These are phyloP conservation scores for Boletus mariae DNA, from an alignment of 1,284 basidiomycete species.

Conservation along the genomic window DNA sequence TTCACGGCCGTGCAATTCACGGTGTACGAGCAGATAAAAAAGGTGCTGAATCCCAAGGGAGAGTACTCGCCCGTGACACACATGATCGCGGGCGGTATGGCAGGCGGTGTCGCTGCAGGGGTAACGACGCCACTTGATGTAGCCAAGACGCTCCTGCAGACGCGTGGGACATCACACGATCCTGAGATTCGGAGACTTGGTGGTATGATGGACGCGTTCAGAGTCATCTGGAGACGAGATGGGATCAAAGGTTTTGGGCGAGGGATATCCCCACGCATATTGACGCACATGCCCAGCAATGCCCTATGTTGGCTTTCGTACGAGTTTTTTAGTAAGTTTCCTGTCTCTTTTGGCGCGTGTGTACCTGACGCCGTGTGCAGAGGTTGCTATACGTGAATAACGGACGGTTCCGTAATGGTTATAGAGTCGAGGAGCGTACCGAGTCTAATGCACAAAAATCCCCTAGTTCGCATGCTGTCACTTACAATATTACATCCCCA, in stretches of 20 bases:
- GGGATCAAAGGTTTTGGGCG: slow-evolving; percentile 84
- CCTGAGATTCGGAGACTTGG: slow-evolving; percentile 78
- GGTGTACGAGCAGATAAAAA: slow-evolving; percentile 93
- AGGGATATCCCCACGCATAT: slow-evolving; percentile 86
- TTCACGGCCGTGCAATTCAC: slow-evolving; percentile 99
- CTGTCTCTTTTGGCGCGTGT: background rate
- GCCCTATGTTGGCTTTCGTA: slow-evolving; percentile 97
- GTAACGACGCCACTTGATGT: slow-evolving; percentile 97
- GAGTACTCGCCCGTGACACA: slow-evolving; percentile 91
- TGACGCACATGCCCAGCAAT: slow-evolving; percentile 97
- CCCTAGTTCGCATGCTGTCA: slow-evolving; percentile 7
- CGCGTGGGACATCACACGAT: slow-evolving; percentile 82
- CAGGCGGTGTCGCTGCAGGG: slow-evolving; percentile 92
- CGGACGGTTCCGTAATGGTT: slow-evolving; percentile 1
- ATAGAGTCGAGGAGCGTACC: slow-evolving; percentile 11
- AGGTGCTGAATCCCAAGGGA: slow-evolving; percentile 80
- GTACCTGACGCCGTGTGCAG: slow-evolving; percentile 38
- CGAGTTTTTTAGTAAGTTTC: slow-evolving; percentile 88
- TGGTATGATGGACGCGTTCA: slow-evolving; percentile 87
- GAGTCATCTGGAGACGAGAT: slow-evolving; percentile 84
- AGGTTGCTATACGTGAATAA: slow-evolving; percentile 60
- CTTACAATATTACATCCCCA: slow-evolving; percentile 12
- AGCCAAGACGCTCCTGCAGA: slow-evolving; percentile 97
- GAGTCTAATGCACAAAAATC: background rate
- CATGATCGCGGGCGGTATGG: slow-evolving; percentile 86